Conservation (phyloP, 2,329 filamentous ascomycete genomes). For the Ophiostoma quercus region DNA sequence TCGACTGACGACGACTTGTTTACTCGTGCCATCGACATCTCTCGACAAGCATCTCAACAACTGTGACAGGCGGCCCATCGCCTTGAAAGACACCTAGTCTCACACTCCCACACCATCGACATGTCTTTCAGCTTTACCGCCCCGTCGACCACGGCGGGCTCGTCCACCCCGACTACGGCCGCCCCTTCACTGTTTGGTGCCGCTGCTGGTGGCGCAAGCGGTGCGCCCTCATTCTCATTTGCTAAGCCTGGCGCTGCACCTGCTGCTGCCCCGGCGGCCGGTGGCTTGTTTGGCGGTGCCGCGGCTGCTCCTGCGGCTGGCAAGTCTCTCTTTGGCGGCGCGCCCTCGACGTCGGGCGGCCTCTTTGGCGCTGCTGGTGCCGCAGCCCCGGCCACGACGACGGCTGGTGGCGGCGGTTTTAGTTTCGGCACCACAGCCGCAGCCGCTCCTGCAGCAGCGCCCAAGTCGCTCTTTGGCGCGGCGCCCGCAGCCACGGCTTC, state of each 20-base stretch:
- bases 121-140: constrained; percentile 33
- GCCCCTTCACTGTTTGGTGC: constrained; percentile 32
- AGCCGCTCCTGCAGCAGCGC: constrained; percentile 10
- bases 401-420: constrained; percentile 13
- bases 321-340: background rate
- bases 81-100: background rate
- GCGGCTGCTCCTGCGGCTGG: constrained; percentile 3
- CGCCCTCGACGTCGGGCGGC: background rate
- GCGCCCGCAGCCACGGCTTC: constrained; percentile 19
- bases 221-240: constrained; percentile 31
- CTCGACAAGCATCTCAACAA: constrained; percentile 1
- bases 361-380: constrained; percentile 13
- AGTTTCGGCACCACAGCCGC: constrained; percentile 16
- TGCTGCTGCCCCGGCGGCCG: constrained; percentile 20
- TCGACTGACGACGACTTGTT: too few relatives aligned
- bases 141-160: constrained; percentile 35
- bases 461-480: constrained; percentile 14
- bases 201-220: background rate
- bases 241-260: constrained; percentile 33
- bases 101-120: constrained; percentile 6
- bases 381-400: background rate
- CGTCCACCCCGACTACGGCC: constrained; percentile 37
- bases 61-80: background rate
- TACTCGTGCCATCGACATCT: background rate
- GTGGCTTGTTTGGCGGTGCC: constrained; percentile 18